Evolutionary conservation across 2,329 filamentous ascomycete species (phyloP).

Genomic region (Neoarthrinium moseri): DNA sequence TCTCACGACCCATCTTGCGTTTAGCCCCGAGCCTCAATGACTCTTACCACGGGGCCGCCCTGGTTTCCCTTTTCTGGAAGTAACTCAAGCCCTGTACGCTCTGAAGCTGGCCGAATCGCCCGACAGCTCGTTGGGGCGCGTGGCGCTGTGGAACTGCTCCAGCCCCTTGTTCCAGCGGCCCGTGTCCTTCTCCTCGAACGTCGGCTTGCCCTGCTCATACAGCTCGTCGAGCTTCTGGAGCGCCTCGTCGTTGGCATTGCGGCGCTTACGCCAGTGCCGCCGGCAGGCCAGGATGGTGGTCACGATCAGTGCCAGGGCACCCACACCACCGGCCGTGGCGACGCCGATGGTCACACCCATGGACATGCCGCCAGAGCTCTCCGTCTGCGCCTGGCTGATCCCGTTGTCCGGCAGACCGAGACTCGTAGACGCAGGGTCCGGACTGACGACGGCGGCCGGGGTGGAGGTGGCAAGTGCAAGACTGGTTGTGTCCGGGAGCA

Average conservation of each 20-base stretch:
- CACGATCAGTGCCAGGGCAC: constrained; percentile 22
- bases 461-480: not conserved
- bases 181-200: constrained; percentile 19
- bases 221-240: constrained; percentile 23
- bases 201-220: constrained; percentile 26
- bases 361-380: constrained; percentile 15
- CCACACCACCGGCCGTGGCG: constrained; percentile 22
- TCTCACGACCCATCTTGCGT: no score
- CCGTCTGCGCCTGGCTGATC: not conserved
- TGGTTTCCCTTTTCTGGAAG: no score
- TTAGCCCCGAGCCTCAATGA: no score
- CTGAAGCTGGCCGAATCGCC: no score
- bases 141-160: constrained; percentile 22
- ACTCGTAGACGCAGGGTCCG: not conserved
- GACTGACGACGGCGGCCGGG: not conserved
- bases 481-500: not conserved
- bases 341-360: constrained; percentile 25
- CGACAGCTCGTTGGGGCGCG: not conserved
- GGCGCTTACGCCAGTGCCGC: constrained; percentile 27
- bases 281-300: constrained; percentile 23
- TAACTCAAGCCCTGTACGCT: no score
- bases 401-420: not conserved
- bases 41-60: no score
- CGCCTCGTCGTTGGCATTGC: constrained; percentile 25
- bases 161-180: constrained; percentile 28